phyloP scores from a whole-genome alignment of 2,329 filamentous ascomycete species.

The Malbranchea cinnamomea region DNA sequence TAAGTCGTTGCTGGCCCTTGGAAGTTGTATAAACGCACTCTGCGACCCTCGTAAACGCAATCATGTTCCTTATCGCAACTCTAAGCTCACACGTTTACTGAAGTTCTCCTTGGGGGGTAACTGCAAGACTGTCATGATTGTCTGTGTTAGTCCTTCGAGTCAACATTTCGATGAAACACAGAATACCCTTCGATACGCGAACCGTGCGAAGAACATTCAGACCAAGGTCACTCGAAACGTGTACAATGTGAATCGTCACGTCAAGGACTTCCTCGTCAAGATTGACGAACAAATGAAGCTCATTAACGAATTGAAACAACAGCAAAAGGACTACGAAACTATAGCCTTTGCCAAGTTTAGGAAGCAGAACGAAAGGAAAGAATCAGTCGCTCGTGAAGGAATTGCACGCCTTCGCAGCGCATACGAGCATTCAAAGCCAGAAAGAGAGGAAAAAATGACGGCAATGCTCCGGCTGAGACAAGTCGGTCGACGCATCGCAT shows the following conservation, averaged over 20 bases:
- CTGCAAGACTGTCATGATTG: conserved; percentile 99
- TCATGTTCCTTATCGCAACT: conserved; percentile 94
- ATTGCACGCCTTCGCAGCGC: conserved; percentile 64
- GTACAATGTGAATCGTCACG: conserved; percentile 96
- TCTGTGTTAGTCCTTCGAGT: conserved; percentile 92
- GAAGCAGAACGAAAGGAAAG: conserved; percentile 77
- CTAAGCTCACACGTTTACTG: conserved; percentile 83
- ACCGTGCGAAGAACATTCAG: conserved; percentile 97
- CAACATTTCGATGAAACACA: conserved; percentile 97
- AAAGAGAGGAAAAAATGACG: conserved; percentile 63
- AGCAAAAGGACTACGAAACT: conserved; percentile 78
- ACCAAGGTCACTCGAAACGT: conserved; percentile 99
- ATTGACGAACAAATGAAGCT: conserved; percentile 97
- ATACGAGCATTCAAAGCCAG: conserved; percentile 63
- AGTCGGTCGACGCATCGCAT: conserved; percentile 68
- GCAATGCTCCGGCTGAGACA: conserved; percentile 71
- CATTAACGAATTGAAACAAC: conserved; percentile 87
- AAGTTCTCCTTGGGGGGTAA: conserved; percentile 97
- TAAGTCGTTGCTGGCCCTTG: conserved; percentile 86
- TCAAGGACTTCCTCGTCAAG: conserved; percentile 98
- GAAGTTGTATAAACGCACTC: conserved; percentile 95
- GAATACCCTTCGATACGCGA: conserved; percentile 93
- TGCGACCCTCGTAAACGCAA: conserved; percentile 85
- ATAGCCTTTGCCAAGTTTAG: conserved; percentile 76
- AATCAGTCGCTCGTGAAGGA: conserved; percentile 60